A percentile compares a stretch with the other conserved stretches of the same genome.
phyloP scores from a whole-genome alignment of 140 eudicot species.

The Cichorium intybus region DNA sequence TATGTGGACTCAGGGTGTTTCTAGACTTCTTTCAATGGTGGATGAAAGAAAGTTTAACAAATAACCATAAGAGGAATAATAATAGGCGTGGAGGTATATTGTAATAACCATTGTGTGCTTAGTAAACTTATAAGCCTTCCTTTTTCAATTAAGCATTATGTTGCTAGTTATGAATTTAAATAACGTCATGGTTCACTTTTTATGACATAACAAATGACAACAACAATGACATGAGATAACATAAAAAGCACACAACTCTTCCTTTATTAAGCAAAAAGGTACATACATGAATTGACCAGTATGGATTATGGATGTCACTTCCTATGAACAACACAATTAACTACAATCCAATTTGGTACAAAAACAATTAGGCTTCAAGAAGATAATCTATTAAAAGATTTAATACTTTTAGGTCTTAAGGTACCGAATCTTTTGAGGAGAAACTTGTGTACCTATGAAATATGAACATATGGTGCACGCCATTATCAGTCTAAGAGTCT shows the following conservation, averaged over 20 bases:
- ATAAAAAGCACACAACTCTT: conserved; percentile 5
- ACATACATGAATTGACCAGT: not conserved
- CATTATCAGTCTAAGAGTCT: conserved; percentile 28
- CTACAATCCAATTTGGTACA: not conserved
- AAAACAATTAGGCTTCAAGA: not conserved
- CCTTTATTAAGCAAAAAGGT: conserved; percentile 8
- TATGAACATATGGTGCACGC: conserved; percentile 17
- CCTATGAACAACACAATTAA: not conserved
- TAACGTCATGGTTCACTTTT: no score
- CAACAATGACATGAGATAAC: not conserved
- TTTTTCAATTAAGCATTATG: conserved; percentile 12
- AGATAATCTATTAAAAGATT: conserved; percentile 4
- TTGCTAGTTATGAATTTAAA: not conserved
- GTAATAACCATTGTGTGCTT: conserved; percentile 30
- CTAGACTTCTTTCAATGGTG: conserved; percentile 72
- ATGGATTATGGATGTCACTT: conserved; percentile 11
- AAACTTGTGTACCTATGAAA: not conserved
- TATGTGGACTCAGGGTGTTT: conserved; percentile 96
- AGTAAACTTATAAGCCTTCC: conserved; percentile 28
- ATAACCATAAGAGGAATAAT: conserved; percentile 9
- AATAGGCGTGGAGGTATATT: conserved; percentile 34
- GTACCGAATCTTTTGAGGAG: not conserved
- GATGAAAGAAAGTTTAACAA: conserved; percentile 50
- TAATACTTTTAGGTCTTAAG: not conserved
- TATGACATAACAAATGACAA: not conserved